Base-by-base conservation (phyloP, 208 protist species). In the Balamuthia mandrillaris region DNA sequence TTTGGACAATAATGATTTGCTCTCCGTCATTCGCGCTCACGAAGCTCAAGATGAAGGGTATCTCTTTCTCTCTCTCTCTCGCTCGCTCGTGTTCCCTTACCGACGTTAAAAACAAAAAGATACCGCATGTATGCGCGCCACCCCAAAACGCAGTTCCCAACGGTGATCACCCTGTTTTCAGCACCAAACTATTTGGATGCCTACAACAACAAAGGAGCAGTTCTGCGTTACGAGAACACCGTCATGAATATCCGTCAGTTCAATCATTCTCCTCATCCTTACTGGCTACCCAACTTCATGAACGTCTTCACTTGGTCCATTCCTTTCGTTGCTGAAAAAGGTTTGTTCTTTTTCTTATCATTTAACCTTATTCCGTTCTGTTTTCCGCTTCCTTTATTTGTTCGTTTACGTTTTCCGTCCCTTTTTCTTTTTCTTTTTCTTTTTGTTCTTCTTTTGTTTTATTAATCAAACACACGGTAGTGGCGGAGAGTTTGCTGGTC, bases 271-370 rank as follows among this genome's bases (percentile, higher is more conserved):
- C 95, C 93, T 0, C 97, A 98, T 89, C 97, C 98, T 10, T 98
- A 98, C 90, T 98, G 97, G 91, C 91, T 98, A 39, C 97, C 97
- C 54, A 98, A 98, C 88, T 98, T 98, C 87, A 97, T 98, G 92
- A 96, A 98, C 88, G 97, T 97, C 63, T 98, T 98, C 83, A 94
- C 94, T 12, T 98, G 95, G 96, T 98, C 96, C 3, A 89, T 98
- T 42, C 97, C 97, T 2, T 98, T 98, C 87, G 96, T 98, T 0
- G 96, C 93, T 3, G 96, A 98, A 85, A 99, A 99, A 87, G 85
- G 92, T 78, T 33, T 39, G 7, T 5, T 24, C 33, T 86, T 24
- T 41, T 84, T 5, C 5, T 54, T 14, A 58, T 16, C 54, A 60
- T 68, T 41, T 21, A 3, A 63, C 1, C 75, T 5, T 35, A 18